Conservation (phyloP, 768 basidiomycete genomes). For the Auriscalpium microsporum region DNA sequence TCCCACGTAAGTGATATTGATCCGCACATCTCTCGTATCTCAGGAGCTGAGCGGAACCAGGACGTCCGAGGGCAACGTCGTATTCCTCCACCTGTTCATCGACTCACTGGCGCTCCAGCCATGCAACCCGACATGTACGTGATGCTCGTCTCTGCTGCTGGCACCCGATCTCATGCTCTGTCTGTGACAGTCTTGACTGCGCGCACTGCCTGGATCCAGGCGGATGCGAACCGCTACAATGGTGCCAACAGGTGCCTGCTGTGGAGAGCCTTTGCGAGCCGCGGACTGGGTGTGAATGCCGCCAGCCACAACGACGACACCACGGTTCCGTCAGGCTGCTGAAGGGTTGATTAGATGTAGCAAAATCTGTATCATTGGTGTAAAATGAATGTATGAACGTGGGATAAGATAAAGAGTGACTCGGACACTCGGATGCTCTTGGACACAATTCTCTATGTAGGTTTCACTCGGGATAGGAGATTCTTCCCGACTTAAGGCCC, state of each 20-base stretch:
- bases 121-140: slow-evolving; percentile 40
- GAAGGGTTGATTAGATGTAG: background rate
- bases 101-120: slow-evolving; percentile 41
- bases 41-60: slow-evolving; percentile 10
- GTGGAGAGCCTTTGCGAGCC: too few species aligned
- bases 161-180: background rate
- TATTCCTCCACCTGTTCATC: slow-evolving; percentile 44
- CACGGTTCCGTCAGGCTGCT: slow-evolving; percentile 23
- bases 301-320: slow-evolving; percentile 24
- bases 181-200: slow-evolving; percentile 30
- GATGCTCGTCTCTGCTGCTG: background rate
- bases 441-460: too few species aligned
- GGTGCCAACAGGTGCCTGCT: too few species aligned
- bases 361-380: too few species aligned
- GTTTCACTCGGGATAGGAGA: too few species aligned
- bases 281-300: too few species aligned
- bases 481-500: too few species aligned
- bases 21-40: background rate
- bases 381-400: too few species aligned
- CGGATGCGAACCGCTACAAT: too few species aligned
- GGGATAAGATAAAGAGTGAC: too few species aligned
- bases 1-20: slow-evolving; percentile 18
- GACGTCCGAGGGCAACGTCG: slow-evolving; percentile 35
- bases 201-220: too few species aligned
- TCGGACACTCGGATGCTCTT: too few species aligned